Percentiles rank a stretch among this genome's conserved stretches.
Conservation (phyloP, 176 grass and related monocot genomes). For the Sorghum bicolor region Sorghum_bicolor_NCBIv3 NC_012872.2:59118501-59119000, state of each 20-base stretch:
- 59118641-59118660: conserved; percentile 77
- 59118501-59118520: background rate
- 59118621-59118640: conserved; percentile 63
- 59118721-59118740: conserved; percentile 79
- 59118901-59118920: background rate
- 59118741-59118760: conserved; percentile 82
- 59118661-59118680: conserved; percentile 80
- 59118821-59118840: conserved; percentile 4
- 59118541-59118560: background rate
- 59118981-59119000: too few relatives aligned
- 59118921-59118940: background rate
- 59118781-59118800: conserved; percentile 60
- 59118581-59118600: conserved; percentile 77
- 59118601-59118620: conserved; percentile 81
- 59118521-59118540: background rate
- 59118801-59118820: conserved; percentile 36
- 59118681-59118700: conserved; percentile 93
- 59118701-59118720: conserved; percentile 77
- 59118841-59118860: conserved; percentile 63
- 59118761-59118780: conserved; percentile 92
- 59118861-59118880: conserved; percentile 57
- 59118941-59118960: background rate
- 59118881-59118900: conserved; percentile 56
- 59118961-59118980: background rate
- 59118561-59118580: background rate